A percentile compares a stretch with the other conserved stretches of the same genome.
Evolutionary conservation across 1,284 basidiomycete genomes (phyloP).

Genomic region (Cutaneotrichosporon sp.): DNA sequence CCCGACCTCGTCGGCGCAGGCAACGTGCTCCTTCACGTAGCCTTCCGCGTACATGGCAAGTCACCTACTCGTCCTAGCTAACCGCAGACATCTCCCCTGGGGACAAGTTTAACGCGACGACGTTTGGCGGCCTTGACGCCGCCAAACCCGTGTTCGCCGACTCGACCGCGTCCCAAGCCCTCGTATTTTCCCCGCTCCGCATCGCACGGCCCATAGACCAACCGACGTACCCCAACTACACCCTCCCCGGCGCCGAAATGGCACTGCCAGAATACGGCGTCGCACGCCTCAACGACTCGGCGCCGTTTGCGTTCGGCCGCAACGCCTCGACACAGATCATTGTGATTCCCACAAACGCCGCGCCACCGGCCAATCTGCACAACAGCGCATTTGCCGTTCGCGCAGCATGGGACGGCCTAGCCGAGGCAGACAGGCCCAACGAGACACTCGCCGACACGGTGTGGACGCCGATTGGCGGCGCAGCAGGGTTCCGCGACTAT

Average conservation of each 20-base stretch:
- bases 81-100: background rate
- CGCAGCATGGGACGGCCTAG: background rate
- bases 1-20: background rate
- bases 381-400: background rate
- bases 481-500: slow-evolving; percentile 33
- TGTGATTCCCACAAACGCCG: background rate
- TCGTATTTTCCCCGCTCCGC: slow-evolving; percentile 69
- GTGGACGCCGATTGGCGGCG: slow-evolving; percentile 27
- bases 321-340: background rate
- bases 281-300: slow-evolving; percentile 16
- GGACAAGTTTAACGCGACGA: background rate
- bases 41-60: background rate
- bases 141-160: slow-evolving; percentile 58
- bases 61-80: background rate
- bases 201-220: slow-evolving; percentile 36
- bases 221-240: slow-evolving; percentile 73
- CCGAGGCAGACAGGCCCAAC: background rate
- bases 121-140: background rate
- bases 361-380: slow-evolving; percentile 15
- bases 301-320: background rate
- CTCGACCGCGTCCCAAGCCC: slow-evolving; percentile 64
- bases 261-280: slow-evolving; percentile 45
- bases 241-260: slow-evolving; percentile 59
- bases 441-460: background rate
- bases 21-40: slow-evolving; percentile 1